phyloP scores from a whole-genome alignment of 768 basidiomycete genomes.

The Tephrocybe sp. region DNA sequence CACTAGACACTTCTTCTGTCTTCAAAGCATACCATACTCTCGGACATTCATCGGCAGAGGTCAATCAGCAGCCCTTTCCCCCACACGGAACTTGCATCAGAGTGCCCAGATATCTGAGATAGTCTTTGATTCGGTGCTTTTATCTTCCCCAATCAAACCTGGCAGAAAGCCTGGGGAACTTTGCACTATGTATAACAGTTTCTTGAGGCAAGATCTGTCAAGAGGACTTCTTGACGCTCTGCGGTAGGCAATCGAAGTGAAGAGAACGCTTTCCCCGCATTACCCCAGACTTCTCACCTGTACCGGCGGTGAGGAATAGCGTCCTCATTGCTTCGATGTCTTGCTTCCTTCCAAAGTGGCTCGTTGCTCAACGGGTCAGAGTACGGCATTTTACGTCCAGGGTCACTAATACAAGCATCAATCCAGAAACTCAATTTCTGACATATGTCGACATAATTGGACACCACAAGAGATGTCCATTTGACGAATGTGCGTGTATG shows the following conservation, averaged over 20 bases:
- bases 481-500: neutral
- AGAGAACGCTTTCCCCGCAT: slow-evolving; percentile 3
- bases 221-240: neutral
- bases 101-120: slow-evolving; percentile 10
- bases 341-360: neutral
- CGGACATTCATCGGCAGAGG: slow-evolving; percentile 17
- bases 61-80: neutral
- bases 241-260: neutral
- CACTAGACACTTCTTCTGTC: slow-evolving; percentile 2
- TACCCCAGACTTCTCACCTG: slow-evolving; percentile 9
- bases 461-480: neutral
- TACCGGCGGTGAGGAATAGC: slow-evolving; percentile 7
- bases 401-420: neutral
- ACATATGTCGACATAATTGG: neutral
- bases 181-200: too few relatives aligned
- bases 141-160: neutral
- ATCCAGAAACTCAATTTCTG: slow-evolving; percentile 1
- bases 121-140: slow-evolving; percentile 13
- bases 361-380: neutral
- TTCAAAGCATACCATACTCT: slow-evolving; percentile 6
- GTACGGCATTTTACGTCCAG: neutral
- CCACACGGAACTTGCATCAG: slow-evolving; percentile 6
- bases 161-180: neutral
- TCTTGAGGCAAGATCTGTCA: slow-evolving; percentile 1
- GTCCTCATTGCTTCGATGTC: neutral